Percentiles rank a stretch among this genome's conserved stretches.
Conservation (phyloP, 495 filamentous ascomycete genomes). For the Lophiostoma macrostomum region DNA sequence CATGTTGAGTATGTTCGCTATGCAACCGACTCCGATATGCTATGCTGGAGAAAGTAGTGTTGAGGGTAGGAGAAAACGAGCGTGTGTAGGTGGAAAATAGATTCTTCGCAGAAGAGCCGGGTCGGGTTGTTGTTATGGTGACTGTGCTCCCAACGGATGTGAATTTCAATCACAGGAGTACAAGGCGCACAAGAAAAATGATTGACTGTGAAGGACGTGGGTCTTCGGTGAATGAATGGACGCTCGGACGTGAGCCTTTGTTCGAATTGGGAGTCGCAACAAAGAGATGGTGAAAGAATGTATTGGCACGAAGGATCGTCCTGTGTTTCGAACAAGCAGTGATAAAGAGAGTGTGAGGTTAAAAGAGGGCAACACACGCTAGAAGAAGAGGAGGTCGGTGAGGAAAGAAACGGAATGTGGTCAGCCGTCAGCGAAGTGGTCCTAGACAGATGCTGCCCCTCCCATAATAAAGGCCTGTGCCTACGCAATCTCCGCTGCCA, state of each 20-base stretch:
- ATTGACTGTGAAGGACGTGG: background rate
- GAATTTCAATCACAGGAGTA: background rate
- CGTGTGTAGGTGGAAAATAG: background rate
- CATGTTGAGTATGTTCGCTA: slow-evolving; percentile 15
- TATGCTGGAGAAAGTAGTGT: slow-evolving; percentile 9
- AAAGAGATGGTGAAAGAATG: slow-evolving; percentile 14
- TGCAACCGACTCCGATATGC: too few relatives aligned
- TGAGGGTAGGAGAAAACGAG: background rate
- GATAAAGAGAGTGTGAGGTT: slow-evolving; percentile 14
- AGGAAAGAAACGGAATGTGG: background rate
- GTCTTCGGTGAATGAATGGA: slow-evolving; percentile 3
- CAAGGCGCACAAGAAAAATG: background rate
- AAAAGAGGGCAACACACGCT: background rate
- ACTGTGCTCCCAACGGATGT: background rate
- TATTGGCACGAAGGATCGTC: slow-evolving; percentile 3
- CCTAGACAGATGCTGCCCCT: background rate
- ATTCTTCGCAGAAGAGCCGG: slow-evolving; percentile 17
- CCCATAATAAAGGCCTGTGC: slow-evolving; percentile 10
- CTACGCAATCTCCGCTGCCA: slow-evolving; percentile 13
- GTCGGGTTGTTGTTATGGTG: background rate
- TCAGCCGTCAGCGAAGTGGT: slow-evolving; percentile 10
- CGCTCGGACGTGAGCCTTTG: background rate
- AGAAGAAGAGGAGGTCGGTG: slow-evolving; percentile 6
- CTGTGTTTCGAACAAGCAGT: background rate
- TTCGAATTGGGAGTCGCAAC: background rate